Conservation (phyloP, 495 filamentous ascomycete genomes). For the Aspergillus haitiensis region DNA sequence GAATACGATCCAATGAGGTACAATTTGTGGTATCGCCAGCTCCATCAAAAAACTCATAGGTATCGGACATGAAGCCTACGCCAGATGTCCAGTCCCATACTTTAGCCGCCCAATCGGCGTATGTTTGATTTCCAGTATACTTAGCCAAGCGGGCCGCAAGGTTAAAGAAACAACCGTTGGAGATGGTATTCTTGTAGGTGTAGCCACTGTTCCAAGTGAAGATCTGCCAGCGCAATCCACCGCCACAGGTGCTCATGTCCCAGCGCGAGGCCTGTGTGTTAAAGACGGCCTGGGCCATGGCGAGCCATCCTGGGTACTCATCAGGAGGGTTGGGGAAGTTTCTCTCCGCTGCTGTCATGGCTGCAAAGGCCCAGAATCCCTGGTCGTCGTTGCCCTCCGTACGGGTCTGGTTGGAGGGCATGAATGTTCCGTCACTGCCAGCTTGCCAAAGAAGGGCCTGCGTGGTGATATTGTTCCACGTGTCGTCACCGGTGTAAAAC, state of each 20-base stretch:
- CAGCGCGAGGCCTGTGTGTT: constrained; percentile 72
- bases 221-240: constrained; percentile 84
- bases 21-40: constrained; percentile 52
- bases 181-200: constrained; percentile 78
- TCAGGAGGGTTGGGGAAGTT: constrained; percentile 61
- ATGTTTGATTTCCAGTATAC: constrained; percentile 77
- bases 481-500: constrained; percentile 72
- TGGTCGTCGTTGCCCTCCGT: constrained; percentile 84
- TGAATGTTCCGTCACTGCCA: constrained; percentile 65
- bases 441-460: constrained; percentile 72
- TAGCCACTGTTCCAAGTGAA: constrained; percentile 77
- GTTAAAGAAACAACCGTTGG: constrained; percentile 80
- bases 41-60: constrained; percentile 67
- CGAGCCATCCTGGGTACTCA: constrained; percentile 69
- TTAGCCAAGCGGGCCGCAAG: constrained; percentile 71
- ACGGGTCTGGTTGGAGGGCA: constrained; percentile 79
- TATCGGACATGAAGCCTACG: constrained; percentile 61
- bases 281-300: constrained; percentile 78
- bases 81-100: constrained; percentile 68
- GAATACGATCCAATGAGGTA: constrained; percentile 33
- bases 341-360: constrained; percentile 78
- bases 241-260: constrained; percentile 65
- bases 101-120: constrained; percentile 73
- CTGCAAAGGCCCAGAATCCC: constrained; percentile 81
- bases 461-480: constrained; percentile 67